Evolutionary conservation across 2,329 filamentous ascomycete genomes (phyloP).

Genomic region (Fusarium domesticum): DNA sequence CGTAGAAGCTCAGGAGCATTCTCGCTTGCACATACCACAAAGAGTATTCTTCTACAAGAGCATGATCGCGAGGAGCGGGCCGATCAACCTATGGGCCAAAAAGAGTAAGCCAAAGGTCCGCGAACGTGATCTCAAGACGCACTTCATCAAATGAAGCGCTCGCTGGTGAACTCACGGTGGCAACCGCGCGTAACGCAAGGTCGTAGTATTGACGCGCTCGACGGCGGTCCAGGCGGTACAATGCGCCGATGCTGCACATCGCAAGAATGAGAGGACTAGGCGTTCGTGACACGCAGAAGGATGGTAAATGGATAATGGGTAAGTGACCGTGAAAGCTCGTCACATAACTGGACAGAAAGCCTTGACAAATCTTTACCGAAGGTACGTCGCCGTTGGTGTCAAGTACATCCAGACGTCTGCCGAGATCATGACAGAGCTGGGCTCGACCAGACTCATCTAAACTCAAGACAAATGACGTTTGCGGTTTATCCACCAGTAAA

Average conservation of each 20-base stretch:
- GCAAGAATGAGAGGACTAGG: slow-evolving; percentile 9
- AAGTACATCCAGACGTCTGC: not conserved
- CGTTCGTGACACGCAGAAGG: not conserved
- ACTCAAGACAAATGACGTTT: too few relatives aligned
- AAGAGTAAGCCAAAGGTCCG: too few relatives aligned
- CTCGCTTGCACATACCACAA: slow-evolving; percentile 12
- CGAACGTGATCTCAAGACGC: too few relatives aligned
- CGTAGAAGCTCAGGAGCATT: slow-evolving; percentile 10
- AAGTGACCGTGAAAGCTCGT: slow-evolving; percentile 8
- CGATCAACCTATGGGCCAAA: too few relatives aligned
- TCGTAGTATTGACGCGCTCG: slow-evolving; percentile 4
- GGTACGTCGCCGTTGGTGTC: not conserved
- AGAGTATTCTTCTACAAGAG: slow-evolving; percentile 3
- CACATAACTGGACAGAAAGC: slow-evolving; percentile 10
- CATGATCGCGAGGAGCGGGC: too few relatives aligned
- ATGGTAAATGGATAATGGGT: slow-evolving; percentile 9
- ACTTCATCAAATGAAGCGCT: too few relatives aligned
- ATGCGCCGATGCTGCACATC: slow-evolving; percentile 16
- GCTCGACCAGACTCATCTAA: not conserved
- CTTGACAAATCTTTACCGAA: slow-evolving; percentile 4
- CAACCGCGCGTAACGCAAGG: not conserved
- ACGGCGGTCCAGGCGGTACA: slow-evolving; percentile 12
- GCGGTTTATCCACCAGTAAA: too few relatives aligned
- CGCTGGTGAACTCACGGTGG: not conserved
- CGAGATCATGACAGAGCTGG: too few relatives aligned